phyloP scores from a whole-genome alignment of 768 basidiomycete genomes.

The Russula foetens region DNA sequence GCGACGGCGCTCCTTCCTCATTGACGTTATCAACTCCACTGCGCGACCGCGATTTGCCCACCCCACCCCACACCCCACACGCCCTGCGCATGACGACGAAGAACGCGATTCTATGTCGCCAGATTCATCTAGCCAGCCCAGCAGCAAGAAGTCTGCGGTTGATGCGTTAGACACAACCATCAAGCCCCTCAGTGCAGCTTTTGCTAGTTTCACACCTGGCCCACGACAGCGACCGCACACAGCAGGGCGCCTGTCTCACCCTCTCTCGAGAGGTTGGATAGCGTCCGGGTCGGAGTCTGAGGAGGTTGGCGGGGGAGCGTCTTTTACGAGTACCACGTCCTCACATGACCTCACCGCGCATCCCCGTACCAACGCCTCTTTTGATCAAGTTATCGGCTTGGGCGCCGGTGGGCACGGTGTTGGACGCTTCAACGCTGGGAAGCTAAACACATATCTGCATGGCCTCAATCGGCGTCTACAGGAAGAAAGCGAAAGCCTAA shows the following conservation, averaged over 20 bases:
- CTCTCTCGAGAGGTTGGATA: constrained; percentile 46
- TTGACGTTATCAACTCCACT: constrained; percentile 78
- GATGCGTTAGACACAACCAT: constrained; percentile 28
- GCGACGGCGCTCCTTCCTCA: constrained; percentile 72
- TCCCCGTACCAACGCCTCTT: constrained; percentile 74
- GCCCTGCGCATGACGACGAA: neutral
- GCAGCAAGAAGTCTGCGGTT: constrained; percentile 30
- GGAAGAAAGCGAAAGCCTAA: constrained; percentile 72
- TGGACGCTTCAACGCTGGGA: constrained; percentile 75
- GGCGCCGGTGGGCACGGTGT: constrained; percentile 59
- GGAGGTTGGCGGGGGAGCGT: constrained; percentile 46
- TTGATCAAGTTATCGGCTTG: constrained; percentile 76
- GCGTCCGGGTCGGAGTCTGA: constrained; percentile 22
- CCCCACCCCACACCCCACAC: constrained; percentile 51
- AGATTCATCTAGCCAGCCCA: constrained; percentile 23
- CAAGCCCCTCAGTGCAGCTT: constrained; percentile 39
- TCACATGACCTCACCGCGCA: constrained; percentile 84
- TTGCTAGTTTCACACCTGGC: constrained; percentile 58
- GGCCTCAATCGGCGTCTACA: constrained; percentile 74
- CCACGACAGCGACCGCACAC: constrained; percentile 37
- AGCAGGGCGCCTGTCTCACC: constrained; percentile 48
- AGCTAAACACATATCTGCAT: constrained; percentile 81
- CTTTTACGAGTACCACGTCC: constrained; percentile 75
- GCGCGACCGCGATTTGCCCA: constrained; percentile 62
- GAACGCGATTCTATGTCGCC: constrained; percentile 10